Evolutionary conservation across 768 basidiomycete genomes (phyloP), one percentile per base, ranked within the genome.

Genomic region (Coprinellus micaceus): DNA sequence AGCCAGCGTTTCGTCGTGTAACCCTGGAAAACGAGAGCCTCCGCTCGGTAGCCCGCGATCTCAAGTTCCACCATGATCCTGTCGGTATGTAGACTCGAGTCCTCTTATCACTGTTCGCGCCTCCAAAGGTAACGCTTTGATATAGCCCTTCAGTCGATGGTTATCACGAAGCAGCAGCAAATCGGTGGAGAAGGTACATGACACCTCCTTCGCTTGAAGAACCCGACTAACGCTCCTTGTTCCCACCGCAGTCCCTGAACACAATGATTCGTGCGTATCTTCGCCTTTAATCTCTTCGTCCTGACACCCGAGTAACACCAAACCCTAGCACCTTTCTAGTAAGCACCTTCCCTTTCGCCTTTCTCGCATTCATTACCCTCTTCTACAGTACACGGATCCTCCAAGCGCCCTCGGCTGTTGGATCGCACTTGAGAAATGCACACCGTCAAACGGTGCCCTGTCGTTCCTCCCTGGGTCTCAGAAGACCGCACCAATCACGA

Each of bases 391-490:
- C 71, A 97, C 95, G 9, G 77, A 89, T 39, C 97, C 97, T 11
- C 91, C 91, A 0, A 86, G 85, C 9, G 97, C 97, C 0, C 81
- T 98, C 21, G 97, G 97, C 2, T 92, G 95, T 67, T 99, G 97
- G 97, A 90, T 98, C 56, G 91, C 96, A 0, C 75, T 99, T 36
- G 96, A 98, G 68, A 79, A 82, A 57, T 97, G 94, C 69, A 94
- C 94, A 4, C 66, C 80, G 2, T 71, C 74, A 43, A 95, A 95
- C 63, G 94, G 94, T 9, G 91, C 93, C 7, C 79, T 94, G 5
- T 91, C 88, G 4, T 96, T 95, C 71, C 76, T 91, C 2, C 94
- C 95, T 0, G 94, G 95, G 21, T 95, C 94, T 1, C 97, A 99
- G 69, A 78, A 88, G 29, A 80, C 77, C 0, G 75, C 82, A 2